Evolutionary conservation across 2,329 filamentous ascomycete genomes (phyloP).

Genomic region (Diaporthe ilicicola): DNA sequence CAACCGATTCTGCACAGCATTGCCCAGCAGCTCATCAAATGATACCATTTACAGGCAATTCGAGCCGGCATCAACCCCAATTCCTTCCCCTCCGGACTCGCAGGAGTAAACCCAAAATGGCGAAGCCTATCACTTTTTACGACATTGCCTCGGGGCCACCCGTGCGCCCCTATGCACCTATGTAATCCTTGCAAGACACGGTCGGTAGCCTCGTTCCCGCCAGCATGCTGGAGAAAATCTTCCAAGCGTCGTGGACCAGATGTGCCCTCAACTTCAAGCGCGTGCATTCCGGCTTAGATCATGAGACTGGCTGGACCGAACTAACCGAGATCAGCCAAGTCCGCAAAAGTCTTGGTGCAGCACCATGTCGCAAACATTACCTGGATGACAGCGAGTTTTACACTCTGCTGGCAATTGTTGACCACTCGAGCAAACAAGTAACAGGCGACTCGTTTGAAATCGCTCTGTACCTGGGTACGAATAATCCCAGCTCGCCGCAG

Average conservation of each 20-base stretch:
- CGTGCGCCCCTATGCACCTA: slow-evolving; percentile 37
- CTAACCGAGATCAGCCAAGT: slow-evolving; percentile 60
- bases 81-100: no score
- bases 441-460: slow-evolving; percentile 74
- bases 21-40: no score
- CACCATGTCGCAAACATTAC: slow-evolving; percentile 60
- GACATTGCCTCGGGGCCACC: slow-evolving; percentile 51
- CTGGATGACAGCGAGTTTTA: slow-evolving; percentile 57
- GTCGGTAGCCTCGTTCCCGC: slow-evolving; percentile 1
- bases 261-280: slow-evolving; percentile 53
- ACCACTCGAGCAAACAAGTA: slow-evolving; percentile 33
- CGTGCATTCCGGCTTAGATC: slow-evolving; percentile 35
- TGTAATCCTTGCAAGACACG: slow-evolving; percentile 47
- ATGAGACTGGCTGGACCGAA: slow-evolving; percentile 56
- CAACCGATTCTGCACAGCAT: no score
- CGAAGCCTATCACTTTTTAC: slow-evolving; percentile 45
- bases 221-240: neutral
- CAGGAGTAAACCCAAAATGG: slow-evolving; percentile 23
- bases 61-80: no score
- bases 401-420: slow-evolving; percentile 24
- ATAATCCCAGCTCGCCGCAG: slow-evolving; percentile 51
- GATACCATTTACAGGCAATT: no score
- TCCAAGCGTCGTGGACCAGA: slow-evolving; percentile 26
- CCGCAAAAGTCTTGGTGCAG: slow-evolving; percentile 55
- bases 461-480: slow-evolving; percentile 64